Evolutionary conservation across 805 yeast genomes (phyloP), one percentile per base, ranked within the genome.

Genomic region (Dipodascus geniculatus): DNA sequence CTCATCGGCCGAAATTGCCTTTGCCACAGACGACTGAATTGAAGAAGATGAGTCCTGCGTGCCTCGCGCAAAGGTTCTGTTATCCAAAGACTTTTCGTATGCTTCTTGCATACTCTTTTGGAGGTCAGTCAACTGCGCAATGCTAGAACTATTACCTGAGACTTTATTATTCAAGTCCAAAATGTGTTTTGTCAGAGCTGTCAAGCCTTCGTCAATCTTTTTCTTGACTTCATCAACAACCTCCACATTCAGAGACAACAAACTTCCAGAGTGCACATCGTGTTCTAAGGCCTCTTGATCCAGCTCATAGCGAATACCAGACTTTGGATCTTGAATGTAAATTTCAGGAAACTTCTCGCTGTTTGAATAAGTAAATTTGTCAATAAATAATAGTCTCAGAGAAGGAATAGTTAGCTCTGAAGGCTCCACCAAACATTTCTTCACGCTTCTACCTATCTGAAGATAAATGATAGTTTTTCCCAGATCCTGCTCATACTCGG

Each of bases 311-410:
- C 83, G 74, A 1, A 89, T 75, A 0, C 77, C 78, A 31, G 76
- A 72, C 1, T 69, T 65, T 0, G 77, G 75, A 56, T 87, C 95
- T 56, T 76, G 81, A 3, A 89, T 74, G 60, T 85, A 85, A 23
- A 93, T 77, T 11, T 83, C 85, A 0, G 98, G 97, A 59, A 88
- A 87, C 11, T 80, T 77, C 0, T 79, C 67, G 0, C 85, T 83
- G 0, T 95, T 93, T 0, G 91, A 77, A 65, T 84, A 88, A 1
- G 91, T 87, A 70, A 89, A 90, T 60, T 81, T 86, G 62, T 91
- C 96, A 3, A 90, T 86, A 63, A 91, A 91, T 22, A 86, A 69
- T 1, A 88, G 73, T 48, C 93, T 74, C 20, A 63, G 52, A 1
- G 63, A 20, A 16, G 62, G 56, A 49, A 76, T 62, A 0, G 82